Conservation (phyloP, 345 rosid genomes). For the Rubroshorea leprosula region DNA sequence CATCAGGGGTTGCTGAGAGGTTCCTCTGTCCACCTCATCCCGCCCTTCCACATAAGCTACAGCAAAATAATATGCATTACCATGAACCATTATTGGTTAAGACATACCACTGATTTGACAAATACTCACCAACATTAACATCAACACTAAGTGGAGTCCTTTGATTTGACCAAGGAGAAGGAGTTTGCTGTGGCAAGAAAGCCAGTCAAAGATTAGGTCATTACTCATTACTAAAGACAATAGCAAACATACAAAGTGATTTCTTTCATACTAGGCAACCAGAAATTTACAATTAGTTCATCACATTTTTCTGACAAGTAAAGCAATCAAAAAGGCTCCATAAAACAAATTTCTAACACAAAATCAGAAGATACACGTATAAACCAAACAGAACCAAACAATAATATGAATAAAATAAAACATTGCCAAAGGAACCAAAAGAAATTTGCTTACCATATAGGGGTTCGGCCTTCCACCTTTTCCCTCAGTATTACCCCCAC, state of each 20-base stretch:
- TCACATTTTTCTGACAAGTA: neutral
- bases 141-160: conserved; percentile 67
- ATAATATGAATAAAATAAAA: neutral
- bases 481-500: conserved; percentile 46
- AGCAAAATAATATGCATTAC: conserved; percentile 13
- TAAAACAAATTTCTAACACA: neutral
- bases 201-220: conserved; percentile 13
- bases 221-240: conserved; percentile 26
- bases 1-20: conserved; percentile 64
- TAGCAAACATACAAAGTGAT: too few relatives aligned
- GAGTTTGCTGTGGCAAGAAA: conserved; percentile 55
- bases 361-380: neutral
- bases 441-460: conserved; percentile 55
- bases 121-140: conserved; percentile 91
- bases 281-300: neutral
- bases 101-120: conserved; percentile 3
- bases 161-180: conserved; percentile 83
- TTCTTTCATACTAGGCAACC: too few relatives aligned
- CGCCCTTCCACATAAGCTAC: conserved; percentile 81
- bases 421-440: neutral
- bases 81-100: conserved; percentile 15
- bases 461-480: conserved; percentile 79
- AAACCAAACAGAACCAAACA: neutral
- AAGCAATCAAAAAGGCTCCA: neutral
- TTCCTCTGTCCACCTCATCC: conserved; percentile 77